Evolutionary conservation across 2,329 filamentous ascomycete species (phyloP), one percentile per base, ranked within the genome.

Genomic region (Rhynchosporium agropyri): DNA sequence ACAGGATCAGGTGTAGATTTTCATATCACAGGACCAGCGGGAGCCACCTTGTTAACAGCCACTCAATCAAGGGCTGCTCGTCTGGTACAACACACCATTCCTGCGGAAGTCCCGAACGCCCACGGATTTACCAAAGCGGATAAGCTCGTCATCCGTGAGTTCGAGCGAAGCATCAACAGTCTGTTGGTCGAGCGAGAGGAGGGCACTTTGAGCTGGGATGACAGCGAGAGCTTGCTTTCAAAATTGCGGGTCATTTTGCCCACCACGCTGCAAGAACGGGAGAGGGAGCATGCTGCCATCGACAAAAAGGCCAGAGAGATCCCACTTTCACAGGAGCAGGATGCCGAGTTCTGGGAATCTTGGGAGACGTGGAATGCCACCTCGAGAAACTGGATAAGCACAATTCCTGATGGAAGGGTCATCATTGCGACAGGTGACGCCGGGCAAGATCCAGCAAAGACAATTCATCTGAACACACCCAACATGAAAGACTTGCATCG

Each of bases 231-330:
- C 4, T 45, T 65, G 13, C 50, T 65, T 31, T 42, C 46, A 10
- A 36, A 53, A 20, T 40, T 64, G 10, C 58, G 53, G n/a, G 12
- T 15, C 20, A 55, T 66, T 9, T 60, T 66, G 62, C 59, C 56
- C 3, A 5, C n/a, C 26, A 38, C 38, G 13, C 28, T 66, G 3
- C 38, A 20, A 9, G 20, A 33, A 3, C 48, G 56, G 4, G 59
- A 66, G 10, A 33, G 46, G 5, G 33, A 60, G 10, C 56, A 64
- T 5, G 46, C n/a, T 20, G 29, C 12, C 3, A 33, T 61, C 4
- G 64, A 66, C 40, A 13, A 7, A 10, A 49, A n/a, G 8, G 50
- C 62, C 8, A 62, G 61, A 62, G 26, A 58, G 4, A 13, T 7
- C 7, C 7, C 5, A n/a, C 26, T 51, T 9, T 26, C 48, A 13